Conservation (phyloP, 2,329 filamentous ascomycete genomes). For the Parascedosporium putredinis region DNA sequence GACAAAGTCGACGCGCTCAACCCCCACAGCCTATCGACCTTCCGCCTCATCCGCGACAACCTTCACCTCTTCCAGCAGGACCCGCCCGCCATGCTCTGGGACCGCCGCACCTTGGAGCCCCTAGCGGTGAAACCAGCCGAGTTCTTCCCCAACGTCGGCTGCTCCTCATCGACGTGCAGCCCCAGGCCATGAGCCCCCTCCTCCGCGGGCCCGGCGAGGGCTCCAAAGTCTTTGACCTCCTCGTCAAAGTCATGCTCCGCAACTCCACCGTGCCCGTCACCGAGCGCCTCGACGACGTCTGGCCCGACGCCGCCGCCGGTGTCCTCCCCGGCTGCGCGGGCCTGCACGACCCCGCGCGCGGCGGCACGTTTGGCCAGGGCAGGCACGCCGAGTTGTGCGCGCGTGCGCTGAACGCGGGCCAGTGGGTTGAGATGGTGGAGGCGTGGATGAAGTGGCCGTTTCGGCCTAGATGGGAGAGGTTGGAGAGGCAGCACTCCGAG, state of each 20-base stretch:
- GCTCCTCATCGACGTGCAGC: conserved; percentile 59
- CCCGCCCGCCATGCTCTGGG: conserved; percentile 51
- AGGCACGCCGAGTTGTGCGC: conserved; percentile 31
- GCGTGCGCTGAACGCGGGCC: conserved; percentile 38
- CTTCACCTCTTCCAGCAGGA: conserved; percentile 37
- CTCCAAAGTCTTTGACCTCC: conserved; percentile 36
- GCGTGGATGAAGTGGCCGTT: conserved; percentile 60
- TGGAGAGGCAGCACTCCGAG: conserved; percentile 31
- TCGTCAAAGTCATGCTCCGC: conserved; percentile 31
- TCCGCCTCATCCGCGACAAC: conserved; percentile 39
- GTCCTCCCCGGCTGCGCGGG: conserved; percentile 37
- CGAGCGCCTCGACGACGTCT: conserved; percentile 39
- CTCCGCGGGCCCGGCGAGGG: conserved; percentile 37
- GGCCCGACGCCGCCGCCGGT: conserved; percentile 48
- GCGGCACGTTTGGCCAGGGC: conserved; percentile 30
- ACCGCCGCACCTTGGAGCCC: conserved; percentile 61
- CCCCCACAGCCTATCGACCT: conserved; percentile 24
- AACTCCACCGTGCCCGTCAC: conserved; percentile 24
- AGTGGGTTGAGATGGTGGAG: conserved; percentile 47
- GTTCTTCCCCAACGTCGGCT: conserved; percentile 51
- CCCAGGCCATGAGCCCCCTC: conserved; percentile 39
- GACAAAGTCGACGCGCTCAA: conserved; percentile 21
- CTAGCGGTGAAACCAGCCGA: conserved; percentile 48
- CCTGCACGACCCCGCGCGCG: conserved; percentile 33
- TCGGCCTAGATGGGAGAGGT: conserved; percentile 34